These are phyloP conservation scores for Eimeria necatrix DNA, from an alignment of 169 alveolate species.

Conservation along the genomic window DNA sequence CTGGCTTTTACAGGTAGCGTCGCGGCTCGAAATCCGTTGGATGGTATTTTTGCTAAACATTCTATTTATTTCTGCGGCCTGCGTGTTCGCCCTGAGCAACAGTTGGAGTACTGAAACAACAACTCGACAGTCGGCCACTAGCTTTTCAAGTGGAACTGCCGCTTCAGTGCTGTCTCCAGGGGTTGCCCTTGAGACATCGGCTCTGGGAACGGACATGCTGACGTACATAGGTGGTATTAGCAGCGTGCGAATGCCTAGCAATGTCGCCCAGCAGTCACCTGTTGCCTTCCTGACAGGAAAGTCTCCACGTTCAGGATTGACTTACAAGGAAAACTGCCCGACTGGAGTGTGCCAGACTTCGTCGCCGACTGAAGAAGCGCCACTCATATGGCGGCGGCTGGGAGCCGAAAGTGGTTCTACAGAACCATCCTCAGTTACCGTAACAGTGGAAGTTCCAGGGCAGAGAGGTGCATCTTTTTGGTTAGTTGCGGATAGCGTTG, in stretches of 20 bases:
- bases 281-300: not conserved
- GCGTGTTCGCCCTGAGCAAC: conserved; percentile 90
- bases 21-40: conserved; percentile 83
- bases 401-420: not conserved
- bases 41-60: conserved; percentile 88
- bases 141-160: not conserved
- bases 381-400: not conserved
- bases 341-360: not conserved
- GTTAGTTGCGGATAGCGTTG: conserved; percentile 90
- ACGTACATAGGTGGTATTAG: not conserved
- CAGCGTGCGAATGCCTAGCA: conserved; percentile 18
- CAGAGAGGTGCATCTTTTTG: conserved; percentile 80
- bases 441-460: conserved; percentile 5
- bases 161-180: conserved; percentile 47
- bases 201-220: conserved; percentile 8
- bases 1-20: conserved; percentile 63
- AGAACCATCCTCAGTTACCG: not conserved
- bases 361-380: not conserved
- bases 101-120: conserved; percentile 84
- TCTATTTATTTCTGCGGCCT: conserved; percentile 91
- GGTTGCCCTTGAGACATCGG: conserved; percentile 26
- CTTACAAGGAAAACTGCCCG: not conserved
- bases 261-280: conserved; percentile 13
- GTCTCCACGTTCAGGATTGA: not conserved
- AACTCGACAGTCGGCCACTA: not conserved